These are phyloP conservation scores for Stropharia rugosoannulata DNA, from an alignment of 768 basidiomycete species.

Conservation along the genomic window DNA sequence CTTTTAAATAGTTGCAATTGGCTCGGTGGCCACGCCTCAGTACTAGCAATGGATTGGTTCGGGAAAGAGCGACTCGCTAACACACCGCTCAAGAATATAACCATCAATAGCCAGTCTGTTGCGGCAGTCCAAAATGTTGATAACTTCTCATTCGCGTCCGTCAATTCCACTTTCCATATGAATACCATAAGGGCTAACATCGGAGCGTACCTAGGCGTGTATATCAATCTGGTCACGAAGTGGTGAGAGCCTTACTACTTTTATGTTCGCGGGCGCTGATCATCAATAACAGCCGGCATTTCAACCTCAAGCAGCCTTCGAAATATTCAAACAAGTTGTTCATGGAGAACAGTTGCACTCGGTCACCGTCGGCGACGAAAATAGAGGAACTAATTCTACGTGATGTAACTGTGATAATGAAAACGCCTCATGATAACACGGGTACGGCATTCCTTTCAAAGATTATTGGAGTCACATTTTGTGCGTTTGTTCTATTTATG, in stretches of 20 bases:
- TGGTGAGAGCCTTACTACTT: constrained; percentile 39
- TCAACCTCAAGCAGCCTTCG: constrained; percentile 55
- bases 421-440: too few species aligned
- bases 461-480: too few species aligned
- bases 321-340: constrained; percentile 59
- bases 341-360: constrained; percentile 53
- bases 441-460: too few species aligned
- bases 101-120: constrained; percentile 48
- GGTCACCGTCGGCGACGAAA: constrained; percentile 19
- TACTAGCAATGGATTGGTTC: constrained; percentile 45
- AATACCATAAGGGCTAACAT: background rate
- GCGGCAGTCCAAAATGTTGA: constrained; percentile 65
- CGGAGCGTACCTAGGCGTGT: constrained; percentile 39
- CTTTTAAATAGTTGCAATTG: constrained; percentile 41
- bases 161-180: constrained; percentile 9
- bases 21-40: constrained; percentile 43
- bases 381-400: background rate
- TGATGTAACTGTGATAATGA: too few species aligned
- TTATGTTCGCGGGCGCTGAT: background rate
- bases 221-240: constrained; percentile 59
- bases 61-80: constrained; percentile 37
- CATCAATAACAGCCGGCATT: constrained; percentile 48
- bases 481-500: too few species aligned
- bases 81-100: constrained; percentile 51
- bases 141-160: constrained; percentile 68